phyloP scores from a whole-genome alignment of 1,139 yeast genomes.

The Sugiyamaella xylanicola region DNA sequence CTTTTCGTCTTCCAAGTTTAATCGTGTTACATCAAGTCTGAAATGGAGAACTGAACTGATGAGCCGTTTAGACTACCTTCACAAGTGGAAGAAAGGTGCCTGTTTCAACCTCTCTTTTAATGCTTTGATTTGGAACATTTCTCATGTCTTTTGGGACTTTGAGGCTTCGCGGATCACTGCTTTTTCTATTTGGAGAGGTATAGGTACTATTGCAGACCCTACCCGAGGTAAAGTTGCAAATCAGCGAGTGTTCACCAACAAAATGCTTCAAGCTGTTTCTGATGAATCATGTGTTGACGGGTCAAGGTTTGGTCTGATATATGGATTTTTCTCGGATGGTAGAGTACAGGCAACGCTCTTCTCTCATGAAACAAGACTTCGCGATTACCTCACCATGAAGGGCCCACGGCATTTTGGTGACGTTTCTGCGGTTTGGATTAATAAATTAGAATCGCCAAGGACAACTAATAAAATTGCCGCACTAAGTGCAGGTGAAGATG shows the following conservation, averaged over 20 bases:
- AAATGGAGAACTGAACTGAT: constrained; percentile 41
- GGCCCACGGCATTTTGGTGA: constrained; percentile 32
- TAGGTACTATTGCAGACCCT: constrained; percentile 40
- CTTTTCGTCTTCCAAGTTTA: constrained; percentile 30
- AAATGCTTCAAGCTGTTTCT: constrained; percentile 27
- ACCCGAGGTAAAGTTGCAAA: constrained; percentile 41
- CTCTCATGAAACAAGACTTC: constrained; percentile 38
- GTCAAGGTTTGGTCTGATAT: constrained; percentile 40
- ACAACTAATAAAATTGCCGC: constrained; percentile 29
- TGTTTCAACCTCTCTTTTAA: constrained; percentile 39
- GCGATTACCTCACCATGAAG: constrained; percentile 34
- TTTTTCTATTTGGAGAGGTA: constrained; percentile 35
- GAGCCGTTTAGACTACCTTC: constrained; percentile 35
- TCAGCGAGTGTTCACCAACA: constrained; percentile 36
- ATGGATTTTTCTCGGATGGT: constrained; percentile 38
- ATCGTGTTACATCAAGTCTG: constrained; percentile 35
- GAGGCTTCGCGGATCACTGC: constrained; percentile 34
- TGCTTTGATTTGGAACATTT: constrained; percentile 32
- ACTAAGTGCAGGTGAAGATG: constrained; percentile 36
- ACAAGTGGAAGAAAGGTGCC: constrained; percentile 38
- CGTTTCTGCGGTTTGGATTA: constrained; percentile 40
- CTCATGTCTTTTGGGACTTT: constrained; percentile 38
- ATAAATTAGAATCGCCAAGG: constrained; percentile 35
- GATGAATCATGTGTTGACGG: constrained; percentile 35
- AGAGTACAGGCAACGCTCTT: constrained; percentile 34